A percentile compares a stretch with the other conserved stretches of the same genome.
These are phyloP conservation scores for Alisma plantagoaquatica DNA, from an alignment of 106 monocot genomes.

Conservation along the genomic window DNA sequence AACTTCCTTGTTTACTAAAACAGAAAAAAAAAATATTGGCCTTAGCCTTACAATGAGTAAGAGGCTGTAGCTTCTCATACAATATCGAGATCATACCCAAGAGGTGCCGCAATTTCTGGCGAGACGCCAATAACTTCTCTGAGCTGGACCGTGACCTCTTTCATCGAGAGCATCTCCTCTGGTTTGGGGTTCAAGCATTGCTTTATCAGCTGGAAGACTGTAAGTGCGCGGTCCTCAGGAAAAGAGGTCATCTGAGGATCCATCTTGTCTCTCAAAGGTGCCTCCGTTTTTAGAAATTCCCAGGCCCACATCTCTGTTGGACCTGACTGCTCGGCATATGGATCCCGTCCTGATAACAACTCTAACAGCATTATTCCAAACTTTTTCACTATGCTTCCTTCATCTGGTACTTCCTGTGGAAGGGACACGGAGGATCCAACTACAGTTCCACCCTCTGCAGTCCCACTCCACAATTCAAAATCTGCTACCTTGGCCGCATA, in stretches of 20 bases:
- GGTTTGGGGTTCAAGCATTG: constrained; percentile 27
- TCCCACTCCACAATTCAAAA: constrained; percentile 24
- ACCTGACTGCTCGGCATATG: constrained; percentile 52
- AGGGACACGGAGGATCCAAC: constrained; percentile 2
- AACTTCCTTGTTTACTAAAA: no score
- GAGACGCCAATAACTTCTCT: constrained; percentile 38
- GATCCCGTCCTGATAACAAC: constrained; percentile 60
- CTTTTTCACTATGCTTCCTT: constrained; percentile 40
- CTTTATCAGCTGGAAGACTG: constrained; percentile 33
- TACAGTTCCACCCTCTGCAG: constrained; percentile 8
- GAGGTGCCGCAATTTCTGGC: constrained; percentile 42
- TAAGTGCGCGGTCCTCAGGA: constrained; percentile 26
- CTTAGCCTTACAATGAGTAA: no score
- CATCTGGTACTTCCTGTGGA: constrained; percentile 3
- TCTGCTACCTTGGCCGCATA: constrained; percentile 71
- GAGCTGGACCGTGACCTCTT: constrained; percentile 25
- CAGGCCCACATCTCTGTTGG: constrained; percentile 59
- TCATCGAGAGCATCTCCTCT: constrained; percentile 31
- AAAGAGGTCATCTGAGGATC: constrained; percentile 36
- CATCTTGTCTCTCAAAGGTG: constrained; percentile 33
- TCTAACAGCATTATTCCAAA: constrained; percentile 66
- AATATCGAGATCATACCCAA: no score
- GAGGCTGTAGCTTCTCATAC: no score
- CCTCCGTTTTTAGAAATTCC: constrained; percentile 33
- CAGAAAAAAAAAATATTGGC: no score